A percentile compares a stretch with the other conserved stretches of the same genome.
These are phyloP conservation scores for Cardamine chenopodiifolia DNA, from an alignment of 345 rosid genomes.

Conservation along the genomic window DNA sequence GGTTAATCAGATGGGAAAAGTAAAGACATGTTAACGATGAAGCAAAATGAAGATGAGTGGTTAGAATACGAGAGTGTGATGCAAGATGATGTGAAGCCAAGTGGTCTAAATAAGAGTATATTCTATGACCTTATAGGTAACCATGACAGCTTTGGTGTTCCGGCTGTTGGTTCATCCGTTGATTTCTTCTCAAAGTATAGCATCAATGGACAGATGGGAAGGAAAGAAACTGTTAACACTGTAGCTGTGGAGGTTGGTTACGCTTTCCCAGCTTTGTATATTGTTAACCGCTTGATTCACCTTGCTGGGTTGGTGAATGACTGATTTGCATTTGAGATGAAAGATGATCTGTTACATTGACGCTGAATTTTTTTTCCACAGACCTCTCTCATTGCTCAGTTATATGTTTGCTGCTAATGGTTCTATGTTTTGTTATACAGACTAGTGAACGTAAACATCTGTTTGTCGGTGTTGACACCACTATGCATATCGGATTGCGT, in stretches of 20 bases:
- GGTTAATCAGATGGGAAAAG: constrained; percentile 81
- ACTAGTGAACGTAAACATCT: constrained; percentile 64
- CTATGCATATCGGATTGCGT: constrained; percentile 73
- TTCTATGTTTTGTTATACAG: constrained; percentile 47
- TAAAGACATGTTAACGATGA: constrained; percentile 75
- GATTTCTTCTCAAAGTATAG: constrained; percentile 89
- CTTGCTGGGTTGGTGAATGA: background rate
- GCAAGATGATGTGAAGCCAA: constrained; percentile 64
- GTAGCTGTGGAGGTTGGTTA: constrained; percentile 73
- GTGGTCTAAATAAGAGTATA: constrained; percentile 67
- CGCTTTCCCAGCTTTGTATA: constrained; percentile 7
- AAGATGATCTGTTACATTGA: background rate
- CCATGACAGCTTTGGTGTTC: constrained; percentile 93
- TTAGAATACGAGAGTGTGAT: constrained; percentile 70
- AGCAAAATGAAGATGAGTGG: constrained; percentile 89
- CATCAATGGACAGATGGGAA: constrained; percentile 72
- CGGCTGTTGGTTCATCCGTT: constrained; percentile 54
- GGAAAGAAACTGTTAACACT: constrained; percentile 58
- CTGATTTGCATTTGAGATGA: background rate
- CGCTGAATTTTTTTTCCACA: background rate
- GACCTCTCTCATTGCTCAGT: background rate
- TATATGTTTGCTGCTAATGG: constrained; percentile 10
- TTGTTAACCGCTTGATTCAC: background rate
- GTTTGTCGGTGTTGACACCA: constrained; percentile 88
- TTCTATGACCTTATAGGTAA: constrained; percentile 96